phyloP scores from a whole-genome alignment of 1,139 yeast species.

The Sugiyamaella pinicola region DNA sequence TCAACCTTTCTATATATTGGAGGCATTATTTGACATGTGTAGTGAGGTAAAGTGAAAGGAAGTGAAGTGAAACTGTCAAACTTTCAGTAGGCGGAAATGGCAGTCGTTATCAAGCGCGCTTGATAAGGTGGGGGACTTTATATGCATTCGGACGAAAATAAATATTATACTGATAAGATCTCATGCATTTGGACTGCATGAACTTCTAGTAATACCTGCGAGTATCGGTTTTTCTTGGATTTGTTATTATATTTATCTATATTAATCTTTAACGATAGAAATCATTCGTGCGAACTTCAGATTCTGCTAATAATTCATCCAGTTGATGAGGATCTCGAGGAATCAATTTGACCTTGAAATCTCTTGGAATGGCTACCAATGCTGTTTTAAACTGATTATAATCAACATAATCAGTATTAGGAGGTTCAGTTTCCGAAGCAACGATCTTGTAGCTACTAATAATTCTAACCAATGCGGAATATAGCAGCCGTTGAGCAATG shows the following conservation, averaged over 20 bases:
- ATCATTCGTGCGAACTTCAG: slow-evolving; percentile 29
- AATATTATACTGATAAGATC: background rate
- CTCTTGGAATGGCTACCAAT: slow-evolving; percentile 34
- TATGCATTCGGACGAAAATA: background rate
- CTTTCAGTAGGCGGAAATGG: background rate
- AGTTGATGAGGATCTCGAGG: slow-evolving; percentile 29
- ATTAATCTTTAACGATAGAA: slow-evolving; percentile 26
- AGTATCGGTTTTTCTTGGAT: too few species aligned
- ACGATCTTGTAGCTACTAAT: slow-evolving; percentile 34
- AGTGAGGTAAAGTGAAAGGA: background rate
- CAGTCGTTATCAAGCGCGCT: background rate
- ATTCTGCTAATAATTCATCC: slow-evolving; percentile 26
- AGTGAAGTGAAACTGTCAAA: background rate
- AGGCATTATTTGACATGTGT: slow-evolving; percentile 2
- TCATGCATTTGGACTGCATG: slow-evolving; percentile 1
- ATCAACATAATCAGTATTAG: slow-evolving; percentile 33
- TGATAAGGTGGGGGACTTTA: background rate
- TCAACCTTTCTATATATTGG: slow-evolving; percentile 1
- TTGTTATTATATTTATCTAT: background rate
- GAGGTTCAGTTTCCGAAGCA: slow-evolving; percentile 30
- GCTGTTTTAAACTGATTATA: slow-evolving; percentile 35
- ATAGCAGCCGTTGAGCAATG: slow-evolving; percentile 60
- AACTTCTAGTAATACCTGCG: too few species aligned
- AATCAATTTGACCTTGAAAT: slow-evolving; percentile 32
- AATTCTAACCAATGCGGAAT: slow-evolving; percentile 46